phyloP scores from a whole-genome alignment of 768 basidiomycete species.

The Lactarius pseudohatsudake region DNA sequence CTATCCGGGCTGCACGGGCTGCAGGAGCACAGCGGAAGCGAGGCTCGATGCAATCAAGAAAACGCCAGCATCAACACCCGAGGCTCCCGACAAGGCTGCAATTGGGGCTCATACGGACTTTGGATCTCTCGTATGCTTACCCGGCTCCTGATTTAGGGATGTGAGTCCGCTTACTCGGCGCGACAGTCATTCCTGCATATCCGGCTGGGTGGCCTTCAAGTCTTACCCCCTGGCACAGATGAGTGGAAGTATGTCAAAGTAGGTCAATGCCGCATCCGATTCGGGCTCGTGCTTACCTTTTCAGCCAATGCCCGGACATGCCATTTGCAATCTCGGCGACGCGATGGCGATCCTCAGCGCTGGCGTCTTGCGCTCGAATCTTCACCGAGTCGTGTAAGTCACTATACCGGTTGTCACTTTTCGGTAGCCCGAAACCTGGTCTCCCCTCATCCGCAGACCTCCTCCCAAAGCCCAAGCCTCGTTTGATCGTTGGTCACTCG shows the following conservation, averaged over 20 bases:
- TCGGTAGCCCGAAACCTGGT: neutral
- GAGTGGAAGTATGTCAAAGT: conserved; percentile 16
- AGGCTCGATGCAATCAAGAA: conserved; percentile 32
- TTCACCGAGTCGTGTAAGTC: conserved; percentile 36
- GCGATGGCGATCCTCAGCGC: conserved; percentile 36
- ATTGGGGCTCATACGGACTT: conserved; percentile 42
- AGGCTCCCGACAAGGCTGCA: conserved; percentile 34
- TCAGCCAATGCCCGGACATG: conserved; percentile 36
- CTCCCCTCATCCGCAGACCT: conserved; percentile 32
- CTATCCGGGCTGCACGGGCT: conserved; percentile 34
- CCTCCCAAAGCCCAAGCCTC: conserved; percentile 58
- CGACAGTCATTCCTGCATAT: conserved; percentile 9
- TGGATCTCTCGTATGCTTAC: conserved; percentile 31
- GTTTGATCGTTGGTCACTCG: conserved; percentile 64
- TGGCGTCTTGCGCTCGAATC: conserved; percentile 36
- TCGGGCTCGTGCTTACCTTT: neutral
- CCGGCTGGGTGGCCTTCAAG: conserved; percentile 12
- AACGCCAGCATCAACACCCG: conserved; percentile 27
- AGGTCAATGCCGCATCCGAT: neutral
- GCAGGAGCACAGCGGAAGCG: too few species aligned
- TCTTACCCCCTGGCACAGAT: neutral
- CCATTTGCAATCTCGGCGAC: conserved; percentile 39
- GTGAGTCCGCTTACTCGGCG: neutral
- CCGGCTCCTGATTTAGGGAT: too few species aligned
- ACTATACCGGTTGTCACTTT: neutral